Evolutionary conservation across 106 monocot species (phyloP).

Genomic region (Dendrobium officinale): DNA sequence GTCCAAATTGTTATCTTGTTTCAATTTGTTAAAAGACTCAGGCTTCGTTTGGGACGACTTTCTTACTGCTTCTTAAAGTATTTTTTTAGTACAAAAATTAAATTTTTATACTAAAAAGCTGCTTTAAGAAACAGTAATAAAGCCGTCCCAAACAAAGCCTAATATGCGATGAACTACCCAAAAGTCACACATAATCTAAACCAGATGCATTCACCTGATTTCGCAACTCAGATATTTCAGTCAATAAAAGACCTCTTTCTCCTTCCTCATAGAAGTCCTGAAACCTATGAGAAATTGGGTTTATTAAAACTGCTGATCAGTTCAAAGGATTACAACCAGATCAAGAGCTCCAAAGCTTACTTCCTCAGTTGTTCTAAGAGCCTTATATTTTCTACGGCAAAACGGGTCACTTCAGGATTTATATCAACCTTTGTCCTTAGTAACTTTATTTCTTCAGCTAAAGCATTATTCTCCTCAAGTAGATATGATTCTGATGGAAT

Average conservation of each 20-base stretch:
- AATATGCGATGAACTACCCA: not conserved
- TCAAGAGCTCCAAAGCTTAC: conserved; percentile 22
- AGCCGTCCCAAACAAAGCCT: too few relatives aligned
- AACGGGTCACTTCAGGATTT: conserved; percentile 90
- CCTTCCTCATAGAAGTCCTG: conserved; percentile 93
- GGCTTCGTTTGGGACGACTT: too few relatives aligned
- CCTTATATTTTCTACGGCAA: conserved; percentile 88
- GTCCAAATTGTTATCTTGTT: not conserved
- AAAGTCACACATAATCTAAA: not conserved
- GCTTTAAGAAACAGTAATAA: too few relatives aligned
- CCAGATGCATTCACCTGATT: conserved; percentile 49
- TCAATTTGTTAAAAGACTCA: not conserved
- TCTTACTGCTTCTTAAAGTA: too few relatives aligned
- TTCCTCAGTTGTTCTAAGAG: conserved; percentile 74
- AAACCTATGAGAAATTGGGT: conserved; percentile 35
- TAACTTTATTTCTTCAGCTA: conserved; percentile 52
- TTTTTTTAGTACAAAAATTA: too few relatives aligned
- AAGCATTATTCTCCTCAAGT: conserved; percentile 45
- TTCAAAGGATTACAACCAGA: not conserved
- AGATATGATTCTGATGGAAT: conserved; percentile 54
- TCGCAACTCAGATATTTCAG: conserved; percentile 72
- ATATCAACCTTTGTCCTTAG: conserved; percentile 52
- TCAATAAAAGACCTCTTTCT: conserved; percentile 62
- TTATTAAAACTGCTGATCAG: not conserved
- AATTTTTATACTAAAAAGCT: too few relatives aligned